These are phyloP conservation scores for Hygrophorus pudorinus DNA, from an alignment of 768 basidiomycete genomes.

Conservation along the genomic window DNA sequence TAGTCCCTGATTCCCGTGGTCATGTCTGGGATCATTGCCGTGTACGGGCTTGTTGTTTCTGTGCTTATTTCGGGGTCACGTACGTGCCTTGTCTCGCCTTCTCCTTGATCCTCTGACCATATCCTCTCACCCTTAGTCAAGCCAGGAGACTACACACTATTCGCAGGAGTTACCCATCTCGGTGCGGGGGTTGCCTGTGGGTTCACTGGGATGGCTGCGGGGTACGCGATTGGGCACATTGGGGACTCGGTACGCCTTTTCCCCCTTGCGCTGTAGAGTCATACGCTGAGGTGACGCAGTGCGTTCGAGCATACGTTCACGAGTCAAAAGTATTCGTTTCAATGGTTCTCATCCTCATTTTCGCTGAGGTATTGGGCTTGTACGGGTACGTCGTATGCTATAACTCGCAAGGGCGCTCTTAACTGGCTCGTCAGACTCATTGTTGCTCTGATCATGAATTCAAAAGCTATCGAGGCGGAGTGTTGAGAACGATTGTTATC, in stretches of 20 bases:
- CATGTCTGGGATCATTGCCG: constrained; percentile 97
- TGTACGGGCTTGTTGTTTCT: constrained; percentile 93
- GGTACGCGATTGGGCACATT: constrained; percentile 89
- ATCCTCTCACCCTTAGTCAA: constrained; percentile 36
- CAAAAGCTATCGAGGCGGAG: constrained; percentile 43
- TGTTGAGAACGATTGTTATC: constrained; percentile 16
- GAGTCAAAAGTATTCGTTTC: constrained; percentile 88
- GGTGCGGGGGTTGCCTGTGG: constrained; percentile 90
- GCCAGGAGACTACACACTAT: constrained; percentile 63
- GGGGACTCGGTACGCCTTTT: constrained; percentile 74
- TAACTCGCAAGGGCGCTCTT: neutral
- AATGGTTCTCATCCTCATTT: constrained; percentile 95
- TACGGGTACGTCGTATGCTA: constrained; percentile 52
- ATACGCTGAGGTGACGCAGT: constrained; percentile 36
- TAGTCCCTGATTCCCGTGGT: constrained; percentile 94
- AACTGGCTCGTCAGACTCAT: constrained; percentile 42
- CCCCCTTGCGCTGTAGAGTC: constrained; percentile 3
- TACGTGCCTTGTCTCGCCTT: constrained; percentile 18
- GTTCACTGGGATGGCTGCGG: constrained; percentile 83
- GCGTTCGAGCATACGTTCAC: constrained; percentile 84
- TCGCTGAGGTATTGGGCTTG: constrained; percentile 83
- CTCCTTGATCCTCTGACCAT: constrained; percentile 1
- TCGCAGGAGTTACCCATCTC: constrained; percentile 85
- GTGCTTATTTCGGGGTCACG: constrained; percentile 74
- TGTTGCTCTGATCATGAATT: constrained; percentile 89